A percentile compares a stretch with the other conserved stretches of the same genome.
Evolutionary conservation across 2,329 filamentous ascomycete genomes (phyloP).

Genomic region (Westerdykella aurantiaca): DNA sequence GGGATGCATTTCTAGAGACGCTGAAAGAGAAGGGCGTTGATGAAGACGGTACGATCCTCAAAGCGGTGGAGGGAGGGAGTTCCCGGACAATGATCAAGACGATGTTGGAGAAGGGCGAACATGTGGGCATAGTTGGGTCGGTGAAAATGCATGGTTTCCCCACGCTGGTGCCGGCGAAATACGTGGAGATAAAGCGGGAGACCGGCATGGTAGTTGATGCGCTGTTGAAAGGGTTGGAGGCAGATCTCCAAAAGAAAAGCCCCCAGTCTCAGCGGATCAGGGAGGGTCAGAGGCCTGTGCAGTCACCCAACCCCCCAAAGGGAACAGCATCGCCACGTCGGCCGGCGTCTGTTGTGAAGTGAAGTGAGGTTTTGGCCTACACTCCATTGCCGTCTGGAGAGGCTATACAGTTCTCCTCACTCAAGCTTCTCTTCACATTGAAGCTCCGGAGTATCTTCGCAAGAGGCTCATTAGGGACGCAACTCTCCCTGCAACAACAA

Average conservation of each 20-base stretch:
- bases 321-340: too few relatives aligned
- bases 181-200: conserved; percentile 19
- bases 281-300: too few relatives aligned
- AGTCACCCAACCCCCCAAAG: too few relatives aligned
- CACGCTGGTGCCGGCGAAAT: conserved; percentile 25
- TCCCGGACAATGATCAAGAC: conserved; percentile 3
- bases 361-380: too few relatives aligned
- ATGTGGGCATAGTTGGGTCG: conserved; percentile 18
- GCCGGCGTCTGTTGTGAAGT: too few relatives aligned
- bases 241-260: not conserved
- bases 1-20: conserved; percentile 26
- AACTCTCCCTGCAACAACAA: too few relatives aligned
- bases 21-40: conserved; percentile 24
- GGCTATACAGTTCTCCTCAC: too few relatives aligned
- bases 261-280: too few relatives aligned
- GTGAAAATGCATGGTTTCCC: conserved; percentile 19
- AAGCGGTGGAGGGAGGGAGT: conserved; percentile 1
- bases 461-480: too few relatives aligned
- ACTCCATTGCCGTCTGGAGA: too few relatives aligned
- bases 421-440: too few relatives aligned
- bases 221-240: conserved; percentile 5
- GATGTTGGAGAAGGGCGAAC: conserved; percentile 4
- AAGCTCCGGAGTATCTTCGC: too few relatives aligned
- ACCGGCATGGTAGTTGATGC: conserved; percentile 15
- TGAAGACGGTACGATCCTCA: conserved; percentile 19